These are phyloP conservation scores for Inonotus obliquus DNA, from an alignment of 1,284 basidiomycete species.

Conservation along the genomic window DNA sequence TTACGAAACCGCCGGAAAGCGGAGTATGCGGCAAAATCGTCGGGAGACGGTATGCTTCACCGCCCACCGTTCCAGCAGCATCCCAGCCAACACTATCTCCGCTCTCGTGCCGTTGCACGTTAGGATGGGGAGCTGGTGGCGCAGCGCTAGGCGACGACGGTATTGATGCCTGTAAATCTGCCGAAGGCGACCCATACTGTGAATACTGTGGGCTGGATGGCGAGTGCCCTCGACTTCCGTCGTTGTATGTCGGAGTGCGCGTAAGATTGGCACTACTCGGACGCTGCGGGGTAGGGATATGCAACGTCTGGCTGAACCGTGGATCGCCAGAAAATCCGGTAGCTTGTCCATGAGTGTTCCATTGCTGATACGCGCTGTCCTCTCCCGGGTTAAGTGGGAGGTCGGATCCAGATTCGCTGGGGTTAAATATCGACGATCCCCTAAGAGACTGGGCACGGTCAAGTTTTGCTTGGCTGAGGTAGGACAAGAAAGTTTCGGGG, in stretches of 20 bases:
- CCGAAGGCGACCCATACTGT: background rate
- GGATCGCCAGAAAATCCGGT: slow-evolving; percentile 12
- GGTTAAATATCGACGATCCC: slow-evolving; percentile 16
- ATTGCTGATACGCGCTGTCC: slow-evolving; percentile 10
- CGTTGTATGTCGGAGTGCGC: slow-evolving; percentile 7
- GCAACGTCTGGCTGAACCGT: background rate
- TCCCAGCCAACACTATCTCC: slow-evolving; percentile 16
- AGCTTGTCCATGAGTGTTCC: slow-evolving; percentile 12
- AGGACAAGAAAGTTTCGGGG: background rate
- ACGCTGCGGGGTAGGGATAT: slow-evolving; percentile 11
- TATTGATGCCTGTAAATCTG: background rate
- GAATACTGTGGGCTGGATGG: slow-evolving; percentile 4
- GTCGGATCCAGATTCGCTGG: slow-evolving; percentile 15
- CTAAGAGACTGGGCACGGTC: slow-evolving; percentile 8
- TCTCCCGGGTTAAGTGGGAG: slow-evolving; percentile 17
- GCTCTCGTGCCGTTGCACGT: slow-evolving; percentile 8
- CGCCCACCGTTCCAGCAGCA: background rate
- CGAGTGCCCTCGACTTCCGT: slow-evolving; percentile 7
- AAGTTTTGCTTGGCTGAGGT: slow-evolving; percentile 14
- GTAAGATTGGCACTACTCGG: background rate
- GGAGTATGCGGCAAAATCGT: slow-evolving; percentile 13
- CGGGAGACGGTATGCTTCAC: slow-evolving; percentile 14
- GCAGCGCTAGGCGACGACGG: background rate
- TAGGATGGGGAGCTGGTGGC: background rate
- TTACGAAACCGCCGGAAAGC: slow-evolving; percentile 14